Base-by-base conservation (phyloP, 192 early-diverging fungal genomes). In the Kickxella alabastrina region DNA sequence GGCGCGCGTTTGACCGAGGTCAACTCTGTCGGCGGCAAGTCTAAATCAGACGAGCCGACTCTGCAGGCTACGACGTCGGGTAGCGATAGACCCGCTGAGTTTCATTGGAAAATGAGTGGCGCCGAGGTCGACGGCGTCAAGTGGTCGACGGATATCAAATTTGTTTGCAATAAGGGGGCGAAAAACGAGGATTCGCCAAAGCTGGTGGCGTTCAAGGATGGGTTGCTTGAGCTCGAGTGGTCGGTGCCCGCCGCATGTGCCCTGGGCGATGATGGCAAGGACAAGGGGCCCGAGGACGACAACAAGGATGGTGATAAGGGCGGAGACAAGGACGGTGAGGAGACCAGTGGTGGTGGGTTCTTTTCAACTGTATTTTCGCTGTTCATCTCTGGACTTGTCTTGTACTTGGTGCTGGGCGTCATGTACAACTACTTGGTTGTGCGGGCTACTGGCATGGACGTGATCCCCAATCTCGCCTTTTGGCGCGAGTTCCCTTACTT, bases 401-500 rank as follows among this genome's bases (percentile, higher is more conserved):
- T 78, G 15, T 78, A 78, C 35, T 47, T 78, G 18, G 75, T 70
- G 14, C 51, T 78, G 29, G 75, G 75, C 49, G 51, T 67, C 15
- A 51, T 78, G 37, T 78, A 78, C 60, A 66, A 59, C 19, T 71
- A 52, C 25, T 43, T 70, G 21, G 57, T 72, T 9, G 68, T 63
- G 27, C 67, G 68, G 0, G 55, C 64, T n/a, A 37, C 27, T 19
- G 75, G 75, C 27, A 27, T 78, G 44, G 75, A 78, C 43, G 47
- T 78, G 43, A 57, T 78, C 34, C 75, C 75, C 1, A 69, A 78
- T 26, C 59, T 48, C 15, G 43, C 45, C 22, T 74, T 74, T 54
- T 74, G 70, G 70, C 63, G 63, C 19, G 70, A 74, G 52, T 74
- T 74, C 50, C 70, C 70, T 19, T 74, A 74, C 53, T 21, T 74